Conservation (phyloP, 176 grass and related monocot species). For the Saccharum spontaneum region DNA sequence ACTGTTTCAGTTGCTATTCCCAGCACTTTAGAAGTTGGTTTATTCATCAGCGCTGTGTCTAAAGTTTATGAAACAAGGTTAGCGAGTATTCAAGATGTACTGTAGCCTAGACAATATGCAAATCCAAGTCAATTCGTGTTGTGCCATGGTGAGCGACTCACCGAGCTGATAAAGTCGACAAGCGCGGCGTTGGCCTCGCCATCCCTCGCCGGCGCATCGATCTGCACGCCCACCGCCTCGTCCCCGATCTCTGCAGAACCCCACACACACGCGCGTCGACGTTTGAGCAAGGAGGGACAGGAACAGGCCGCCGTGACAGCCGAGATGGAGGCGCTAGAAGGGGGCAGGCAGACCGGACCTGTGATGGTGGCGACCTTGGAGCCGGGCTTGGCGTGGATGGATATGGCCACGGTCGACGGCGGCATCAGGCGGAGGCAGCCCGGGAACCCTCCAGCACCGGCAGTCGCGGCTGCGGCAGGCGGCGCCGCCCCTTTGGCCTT, state of each 20-base stretch:
- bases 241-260: constrained; percentile 69
- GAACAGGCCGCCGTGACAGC: not conserved
- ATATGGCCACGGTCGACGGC: constrained; percentile 81
- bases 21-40: not conserved
- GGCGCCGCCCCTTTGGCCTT: constrained; percentile 55
- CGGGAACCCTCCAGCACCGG: constrained; percentile 37
- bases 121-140: not conserved
- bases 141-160: constrained; percentile 1
- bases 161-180: constrained; percentile 89
- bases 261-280: not conserved
- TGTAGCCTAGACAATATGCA: not conserved
- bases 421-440: constrained; percentile 69
- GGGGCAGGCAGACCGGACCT: constrained; percentile 34
- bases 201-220: constrained; percentile 90
- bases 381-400: constrained; percentile 86
- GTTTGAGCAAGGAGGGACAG: not conserved
- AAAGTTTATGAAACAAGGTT: not conserved
- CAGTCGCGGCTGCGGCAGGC: not conserved
- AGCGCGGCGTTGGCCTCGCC: constrained; percentile 95
- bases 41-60: not conserved
- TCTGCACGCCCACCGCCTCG: constrained; percentile 84
- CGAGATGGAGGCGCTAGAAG: not conserved
- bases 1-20: not conserved
- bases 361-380: constrained; percentile 93
- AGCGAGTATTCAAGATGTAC: not conserved